Conservation (phyloP, 2,329 filamentous ascomycete genomes). For the Xylariaceae sp. region DNA sequence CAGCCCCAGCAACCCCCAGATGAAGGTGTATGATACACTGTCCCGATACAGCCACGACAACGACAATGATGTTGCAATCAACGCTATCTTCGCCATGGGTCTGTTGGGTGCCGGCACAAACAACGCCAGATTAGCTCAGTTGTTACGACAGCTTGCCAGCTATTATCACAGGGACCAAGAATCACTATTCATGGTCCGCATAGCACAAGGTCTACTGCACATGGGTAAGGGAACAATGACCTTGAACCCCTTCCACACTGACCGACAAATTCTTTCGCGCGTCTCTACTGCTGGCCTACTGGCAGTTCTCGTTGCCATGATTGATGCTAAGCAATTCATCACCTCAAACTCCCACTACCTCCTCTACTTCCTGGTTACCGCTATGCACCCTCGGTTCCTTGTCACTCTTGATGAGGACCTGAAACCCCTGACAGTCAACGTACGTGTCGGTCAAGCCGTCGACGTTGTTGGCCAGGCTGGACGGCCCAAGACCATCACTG, state of each 20-base stretch:
- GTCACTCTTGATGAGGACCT: conserved; percentile 95
- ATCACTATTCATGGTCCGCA: conserved; percentile 98
- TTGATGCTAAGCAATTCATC: conserved; percentile 89
- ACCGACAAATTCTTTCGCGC: conserved; percentile 91
- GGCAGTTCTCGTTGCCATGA: conserved; percentile 88
- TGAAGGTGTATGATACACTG: conserved; percentile 99
- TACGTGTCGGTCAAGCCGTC: conserved; percentile 95
- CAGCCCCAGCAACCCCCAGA: conserved; percentile 97
- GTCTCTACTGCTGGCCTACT: conserved; percentile 90
- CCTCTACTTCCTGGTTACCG: conserved; percentile 94
- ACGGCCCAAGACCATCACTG: conserved; percentile 97
- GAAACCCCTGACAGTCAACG: conserved; percentile 92
- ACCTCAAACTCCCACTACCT: conserved; percentile 80
- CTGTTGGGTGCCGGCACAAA: conserved; percentile 96
- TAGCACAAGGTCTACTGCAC: conserved; percentile 94
- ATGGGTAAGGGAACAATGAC: conserved; percentile 99
- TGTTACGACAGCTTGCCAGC: conserved; percentile 91
- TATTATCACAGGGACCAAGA: conserved; percentile 98
- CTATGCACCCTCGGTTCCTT: conserved; percentile 96
- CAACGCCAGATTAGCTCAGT: conserved; percentile 93
- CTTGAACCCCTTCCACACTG: conserved; percentile 98
- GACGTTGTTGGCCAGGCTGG: conserved; percentile 98
- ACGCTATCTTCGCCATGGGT: conserved; percentile 99
- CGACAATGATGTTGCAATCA: conserved; percentile 96
- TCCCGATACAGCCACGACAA: conserved; percentile 99